Evolutionary conservation across 345 rosid species (phyloP).

Genomic region (Rhodomyrtus tomentosa): DNA sequence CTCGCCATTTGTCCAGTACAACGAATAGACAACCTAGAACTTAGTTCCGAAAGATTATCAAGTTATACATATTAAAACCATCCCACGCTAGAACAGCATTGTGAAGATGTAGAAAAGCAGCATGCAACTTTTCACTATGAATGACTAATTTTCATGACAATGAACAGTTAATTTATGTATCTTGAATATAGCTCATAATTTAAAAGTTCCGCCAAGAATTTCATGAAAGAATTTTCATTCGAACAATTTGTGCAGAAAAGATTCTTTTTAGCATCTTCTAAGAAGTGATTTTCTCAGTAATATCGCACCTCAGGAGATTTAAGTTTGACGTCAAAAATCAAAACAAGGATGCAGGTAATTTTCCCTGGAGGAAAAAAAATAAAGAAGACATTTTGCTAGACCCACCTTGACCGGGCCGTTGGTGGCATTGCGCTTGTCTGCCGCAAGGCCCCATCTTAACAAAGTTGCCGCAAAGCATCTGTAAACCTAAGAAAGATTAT

Average conservation of each 20-base stretch:
- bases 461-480: slow-evolving; percentile 73
- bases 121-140: not conserved
- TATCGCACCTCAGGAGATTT: not conserved
- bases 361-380: not conserved
- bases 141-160: not conserved
- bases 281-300: not conserved
- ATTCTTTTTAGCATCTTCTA: not conserved
- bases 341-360: not conserved
- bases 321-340: not conserved
- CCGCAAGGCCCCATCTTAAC: slow-evolving; percentile 77
- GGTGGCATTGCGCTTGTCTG: slow-evolving; percentile 79
- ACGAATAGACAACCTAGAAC: not conserved
- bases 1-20: not conserved
- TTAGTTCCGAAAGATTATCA: not conserved
- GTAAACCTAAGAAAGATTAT: slow-evolving; percentile 36
- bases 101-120: not conserved
- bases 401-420: slow-evolving; percentile 88
- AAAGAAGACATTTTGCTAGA: not conserved
- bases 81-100: not conserved
- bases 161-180: not conserved
- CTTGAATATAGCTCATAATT: not conserved
- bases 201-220: not conserved
- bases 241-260: not conserved
- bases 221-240: not conserved
- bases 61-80: not conserved